A percentile compares a stretch with the other conserved stretches of the same genome.
phyloP scores from a whole-genome alignment of 495 filamentous ascomycete species.

The Zalerion maritima region DNA sequence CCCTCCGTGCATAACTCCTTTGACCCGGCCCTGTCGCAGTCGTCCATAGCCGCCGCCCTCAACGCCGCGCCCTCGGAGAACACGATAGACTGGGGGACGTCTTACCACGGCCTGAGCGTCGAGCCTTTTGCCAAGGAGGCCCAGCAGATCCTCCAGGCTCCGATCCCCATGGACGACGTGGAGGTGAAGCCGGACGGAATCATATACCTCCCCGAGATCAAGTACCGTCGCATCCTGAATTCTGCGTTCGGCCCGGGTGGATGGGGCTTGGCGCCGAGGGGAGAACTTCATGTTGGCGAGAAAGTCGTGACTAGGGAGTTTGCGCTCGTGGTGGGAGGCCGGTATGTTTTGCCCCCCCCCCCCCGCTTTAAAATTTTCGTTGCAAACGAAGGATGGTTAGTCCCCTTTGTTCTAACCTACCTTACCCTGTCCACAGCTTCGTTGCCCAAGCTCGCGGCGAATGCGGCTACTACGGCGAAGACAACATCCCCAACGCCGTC shows the following conservation, averaged over 20 bases:
- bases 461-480: conserved; percentile 83
- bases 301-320: conserved; percentile 90
- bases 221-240: conserved; percentile 88
- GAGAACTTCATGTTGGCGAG: conserved; percentile 79
- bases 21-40: conserved; percentile 12
- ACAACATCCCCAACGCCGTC: conserved; percentile 89
- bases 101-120: conserved; percentile 74
- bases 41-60: conserved; percentile 19
- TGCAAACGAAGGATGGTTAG: conserved; percentile 1
- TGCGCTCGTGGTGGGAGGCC: conserved; percentile 75
- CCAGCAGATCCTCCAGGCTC: conserved; percentile 52
- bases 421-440: conserved; percentile 36
- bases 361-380: neutral
- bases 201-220: conserved; percentile 94
- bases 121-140: conserved; percentile 65
- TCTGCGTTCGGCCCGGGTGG: conserved; percentile 85
- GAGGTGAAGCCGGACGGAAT: conserved; percentile 97
- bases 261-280: conserved; percentile 84
- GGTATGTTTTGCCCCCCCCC: conserved; percentile 40
- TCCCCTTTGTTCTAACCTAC: conserved; percentile 1
- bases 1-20: conserved; percentile 10
- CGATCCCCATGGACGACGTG: conserved; percentile 57
- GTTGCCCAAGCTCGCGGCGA: conserved; percentile 89
- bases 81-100: conserved; percentile 80
- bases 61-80: conserved; percentile 34